A percentile compares a stretch with the other conserved stretches of the same genome.
Conservation (phyloP, 257 asterid genomes). For the Primulina tabacum region DNA sequence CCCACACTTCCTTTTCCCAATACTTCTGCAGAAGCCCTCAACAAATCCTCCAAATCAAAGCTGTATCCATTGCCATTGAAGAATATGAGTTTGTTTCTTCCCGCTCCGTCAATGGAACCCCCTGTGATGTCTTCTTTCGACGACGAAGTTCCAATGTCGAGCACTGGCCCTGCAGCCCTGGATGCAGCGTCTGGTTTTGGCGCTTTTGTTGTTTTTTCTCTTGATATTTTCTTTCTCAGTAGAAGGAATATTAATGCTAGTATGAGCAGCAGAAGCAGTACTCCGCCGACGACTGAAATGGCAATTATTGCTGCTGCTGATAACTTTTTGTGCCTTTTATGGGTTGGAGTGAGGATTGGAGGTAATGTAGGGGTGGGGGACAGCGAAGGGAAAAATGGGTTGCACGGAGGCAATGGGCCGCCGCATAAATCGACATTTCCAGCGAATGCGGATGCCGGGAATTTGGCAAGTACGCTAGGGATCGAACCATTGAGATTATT, state of each 20-base stretch:
- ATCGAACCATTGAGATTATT: conserved; percentile 89
- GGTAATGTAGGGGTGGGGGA: conserved; percentile 54
- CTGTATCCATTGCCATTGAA: conserved; percentile 57
- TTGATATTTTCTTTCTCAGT: conserved; percentile 31
- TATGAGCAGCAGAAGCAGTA: conserved; percentile 38
- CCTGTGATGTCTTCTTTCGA: conserved; percentile 76
- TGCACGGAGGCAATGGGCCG: conserved; percentile 73
- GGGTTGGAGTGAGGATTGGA: neutral
- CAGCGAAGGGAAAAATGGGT: conserved; percentile 80
- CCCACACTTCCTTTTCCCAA: conserved; percentile 82
- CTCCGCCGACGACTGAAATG: conserved; percentile 58
- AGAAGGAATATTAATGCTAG: conserved; percentile 48
- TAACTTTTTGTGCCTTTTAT: conserved; percentile 30
- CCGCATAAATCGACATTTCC: conserved; percentile 78
- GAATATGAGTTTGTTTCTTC: conserved; percentile 65
- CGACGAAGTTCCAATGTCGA: conserved; percentile 68
- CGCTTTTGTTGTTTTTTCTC: conserved; percentile 23
- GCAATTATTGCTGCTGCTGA: conserved; percentile 75
- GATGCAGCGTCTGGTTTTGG: conserved; percentile 48
- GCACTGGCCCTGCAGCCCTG: conserved; percentile 27
- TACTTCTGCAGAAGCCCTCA: conserved; percentile 81
- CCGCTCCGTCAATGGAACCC: conserved; percentile 44
- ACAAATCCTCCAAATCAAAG: conserved; percentile 73
- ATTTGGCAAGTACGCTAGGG: conserved; percentile 55
- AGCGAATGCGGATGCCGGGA: conserved; percentile 62